phyloP scores from a whole-genome alignment of 2,329 filamentous ascomycete species.

The Clarireedia hainanense region DNA sequence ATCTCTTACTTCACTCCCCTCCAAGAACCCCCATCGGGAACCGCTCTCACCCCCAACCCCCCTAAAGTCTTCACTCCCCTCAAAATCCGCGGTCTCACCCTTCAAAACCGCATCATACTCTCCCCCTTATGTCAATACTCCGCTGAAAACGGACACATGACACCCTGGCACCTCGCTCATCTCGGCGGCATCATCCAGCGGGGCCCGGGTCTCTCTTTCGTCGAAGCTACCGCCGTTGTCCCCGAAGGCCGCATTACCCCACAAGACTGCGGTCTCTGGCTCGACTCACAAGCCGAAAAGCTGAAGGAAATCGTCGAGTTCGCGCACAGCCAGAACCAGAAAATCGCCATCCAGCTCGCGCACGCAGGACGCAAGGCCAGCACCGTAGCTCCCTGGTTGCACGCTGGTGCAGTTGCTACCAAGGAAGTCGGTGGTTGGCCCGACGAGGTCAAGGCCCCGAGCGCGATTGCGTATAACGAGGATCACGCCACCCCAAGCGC shows the following conservation, averaged over 20 bases:
- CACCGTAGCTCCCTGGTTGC: slow-evolving; percentile 56
- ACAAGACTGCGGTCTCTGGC: slow-evolving; percentile 73
- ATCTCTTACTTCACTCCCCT: slow-evolving; percentile 39
- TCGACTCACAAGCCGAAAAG: slow-evolving; percentile 66
- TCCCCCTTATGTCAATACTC: slow-evolving; percentile 62
- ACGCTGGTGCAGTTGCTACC: slow-evolving; percentile 41
- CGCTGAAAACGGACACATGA: slow-evolving; percentile 62
- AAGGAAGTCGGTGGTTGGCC: slow-evolving; percentile 49
- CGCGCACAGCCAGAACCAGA: slow-evolving; percentile 68
- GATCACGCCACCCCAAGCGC: slow-evolving; percentile 55
- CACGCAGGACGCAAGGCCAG: slow-evolving; percentile 70
- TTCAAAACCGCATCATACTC: slow-evolving; percentile 61
- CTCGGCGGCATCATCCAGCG: slow-evolving; percentile 70
- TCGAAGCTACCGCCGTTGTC: slow-evolving; percentile 72
- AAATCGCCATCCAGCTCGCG: slow-evolving; percentile 71
- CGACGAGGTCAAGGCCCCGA: slow-evolving; percentile 44
- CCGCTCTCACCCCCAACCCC: slow-evolving; percentile 37
- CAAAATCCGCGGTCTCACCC: slow-evolving; percentile 38
- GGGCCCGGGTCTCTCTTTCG: slow-evolving; percentile 64
- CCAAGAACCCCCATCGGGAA: slow-evolving; percentile 38
- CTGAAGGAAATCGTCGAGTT: slow-evolving; percentile 68
- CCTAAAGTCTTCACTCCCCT: slow-evolving; percentile 40
- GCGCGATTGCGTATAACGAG: slow-evolving; percentile 50
- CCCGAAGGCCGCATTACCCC: slow-evolving; percentile 77
- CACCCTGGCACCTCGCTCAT: slow-evolving; percentile 76